These are phyloP conservation scores for Lasiodiplodia theobromae DNA, from an alignment of 2,329 filamentous ascomycete genomes.

Conservation along the genomic window DNA sequence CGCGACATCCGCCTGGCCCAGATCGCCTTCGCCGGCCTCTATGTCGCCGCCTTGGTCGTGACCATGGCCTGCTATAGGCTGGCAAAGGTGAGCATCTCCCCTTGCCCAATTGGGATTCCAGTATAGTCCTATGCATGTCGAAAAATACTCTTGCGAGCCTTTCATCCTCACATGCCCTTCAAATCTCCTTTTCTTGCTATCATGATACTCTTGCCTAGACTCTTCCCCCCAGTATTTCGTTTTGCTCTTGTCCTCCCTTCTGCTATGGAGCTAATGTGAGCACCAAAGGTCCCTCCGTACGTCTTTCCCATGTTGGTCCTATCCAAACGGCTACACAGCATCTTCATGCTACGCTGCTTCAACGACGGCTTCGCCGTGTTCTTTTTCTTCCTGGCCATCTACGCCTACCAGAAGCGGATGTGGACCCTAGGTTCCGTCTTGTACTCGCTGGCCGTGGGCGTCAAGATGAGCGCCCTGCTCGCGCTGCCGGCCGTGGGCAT, in stretches of 20 bases:
- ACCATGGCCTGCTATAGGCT: conserved; percentile 84
- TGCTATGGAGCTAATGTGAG: neutral
- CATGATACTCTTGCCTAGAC: too few species aligned
- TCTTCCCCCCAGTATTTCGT: too few species aligned
- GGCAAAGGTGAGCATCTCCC: conserved; percentile 64
- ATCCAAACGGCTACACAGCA: conserved; percentile 91
- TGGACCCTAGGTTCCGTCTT: conserved; percentile 77
- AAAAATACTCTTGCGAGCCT: neutral
- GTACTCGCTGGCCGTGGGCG: conserved; percentile 82
- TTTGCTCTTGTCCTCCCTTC: neutral
- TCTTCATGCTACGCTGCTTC: conserved; percentile 91
- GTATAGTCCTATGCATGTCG: conserved; percentile 30
- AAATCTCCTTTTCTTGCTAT: neutral
- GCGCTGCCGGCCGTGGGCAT: conserved; percentile 81
- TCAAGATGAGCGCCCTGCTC: conserved; percentile 93
- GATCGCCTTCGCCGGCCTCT: conserved; percentile 79
- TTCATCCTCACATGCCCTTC: neutral
- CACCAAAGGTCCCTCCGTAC: conserved; percentile 76
- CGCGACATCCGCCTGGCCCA: conserved; percentile 81
- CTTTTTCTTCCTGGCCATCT: conserved; percentile 84
- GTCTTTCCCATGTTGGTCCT: conserved; percentile 84
- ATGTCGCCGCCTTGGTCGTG: conserved; percentile 75
- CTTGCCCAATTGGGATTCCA: neutral
- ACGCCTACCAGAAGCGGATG: conserved; percentile 73
- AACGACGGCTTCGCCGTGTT: conserved; percentile 92